A percentile compares a stretch with the other conserved stretches of the same genome.
These are phyloP conservation scores for Colletotrichum musae DNA, from an alignment of 2,329 filamentous ascomycete species.

Conservation along the genomic window DNA sequence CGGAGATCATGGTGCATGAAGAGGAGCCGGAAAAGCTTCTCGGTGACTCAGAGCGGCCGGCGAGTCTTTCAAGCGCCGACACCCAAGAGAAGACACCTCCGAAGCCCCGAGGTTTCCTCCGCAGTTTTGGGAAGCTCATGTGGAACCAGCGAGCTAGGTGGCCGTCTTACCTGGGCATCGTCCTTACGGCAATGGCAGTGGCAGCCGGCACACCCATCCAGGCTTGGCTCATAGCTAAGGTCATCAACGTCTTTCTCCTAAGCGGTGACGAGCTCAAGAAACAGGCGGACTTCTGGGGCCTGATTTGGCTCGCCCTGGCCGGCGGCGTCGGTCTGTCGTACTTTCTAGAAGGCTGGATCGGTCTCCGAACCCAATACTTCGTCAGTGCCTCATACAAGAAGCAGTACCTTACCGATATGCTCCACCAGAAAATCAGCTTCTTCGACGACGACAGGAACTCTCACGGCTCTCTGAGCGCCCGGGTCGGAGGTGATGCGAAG, in stretches of 20 bases:
- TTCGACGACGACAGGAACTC: slow-evolving; percentile 50
- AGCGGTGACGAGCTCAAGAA: slow-evolving; percentile 36
- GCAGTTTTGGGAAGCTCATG: slow-evolving; percentile 42
- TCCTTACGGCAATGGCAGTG: slow-evolving; percentile 46
- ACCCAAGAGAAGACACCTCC: neutral
- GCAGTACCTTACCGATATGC: slow-evolving; percentile 49
- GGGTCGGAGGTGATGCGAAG: slow-evolving; percentile 49
- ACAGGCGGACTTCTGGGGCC: slow-evolving; percentile 47
- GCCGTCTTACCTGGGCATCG: slow-evolving; percentile 45
- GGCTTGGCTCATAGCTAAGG: slow-evolving; percentile 49
- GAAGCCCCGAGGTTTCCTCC: slow-evolving; percentile 28
- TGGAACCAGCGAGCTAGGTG: slow-evolving; percentile 44
- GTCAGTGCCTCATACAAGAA: slow-evolving; percentile 41
- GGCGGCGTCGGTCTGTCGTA: slow-evolving; percentile 48
- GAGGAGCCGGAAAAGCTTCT: neutral
- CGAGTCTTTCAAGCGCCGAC: neutral
- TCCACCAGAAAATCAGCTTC: slow-evolving; percentile 48
- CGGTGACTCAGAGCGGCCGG: slow-evolving; percentile 7
- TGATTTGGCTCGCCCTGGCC: slow-evolving; percentile 51
- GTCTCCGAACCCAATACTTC: slow-evolving; percentile 30
- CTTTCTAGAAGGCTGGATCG: slow-evolving; percentile 45
- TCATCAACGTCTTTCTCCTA: slow-evolving; percentile 46
- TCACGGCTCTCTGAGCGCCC: slow-evolving; percentile 47
- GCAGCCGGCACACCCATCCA: slow-evolving; percentile 48
- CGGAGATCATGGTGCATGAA: slow-evolving; percentile 2